Evolutionary conservation across 345 rosid species (phyloP).

Genomic region (Euphorbia tirucalli): DNA sequence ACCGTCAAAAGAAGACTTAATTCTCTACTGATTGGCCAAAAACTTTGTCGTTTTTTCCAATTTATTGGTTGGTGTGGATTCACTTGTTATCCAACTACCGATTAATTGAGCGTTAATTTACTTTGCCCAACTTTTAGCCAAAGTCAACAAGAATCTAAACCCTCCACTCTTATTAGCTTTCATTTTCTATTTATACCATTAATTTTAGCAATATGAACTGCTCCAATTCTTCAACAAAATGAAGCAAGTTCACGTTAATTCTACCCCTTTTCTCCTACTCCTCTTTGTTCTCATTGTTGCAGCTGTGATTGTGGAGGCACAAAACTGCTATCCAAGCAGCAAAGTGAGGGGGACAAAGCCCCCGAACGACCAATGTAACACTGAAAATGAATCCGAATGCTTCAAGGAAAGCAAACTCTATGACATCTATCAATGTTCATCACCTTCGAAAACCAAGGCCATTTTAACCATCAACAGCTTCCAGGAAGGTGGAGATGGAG

Average conservation of each 20-base stretch:
- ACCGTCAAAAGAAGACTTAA: no score
- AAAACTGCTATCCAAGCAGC: conserved; percentile 12
- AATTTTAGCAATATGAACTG: not conserved
- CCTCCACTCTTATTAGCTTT: no score
- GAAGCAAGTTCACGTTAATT: not conserved
- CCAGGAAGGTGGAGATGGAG: conserved; percentile 8
- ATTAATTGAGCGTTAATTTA: no score
- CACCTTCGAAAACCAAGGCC: conserved; percentile 17
- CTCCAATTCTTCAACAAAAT: conserved; percentile 5
- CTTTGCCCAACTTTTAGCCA: no score
- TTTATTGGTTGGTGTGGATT: no score
- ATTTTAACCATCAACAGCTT: conserved; percentile 18
- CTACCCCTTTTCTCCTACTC: not conserved
- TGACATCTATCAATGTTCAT: conserved; percentile 10
- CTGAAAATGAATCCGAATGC: conserved; percentile 12
- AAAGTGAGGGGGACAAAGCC: conserved; percentile 8
- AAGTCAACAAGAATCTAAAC: no score
- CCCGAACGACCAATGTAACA: not conserved
- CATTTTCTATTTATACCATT: not conserved
- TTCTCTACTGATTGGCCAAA: no score
- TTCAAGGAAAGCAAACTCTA: conserved; percentile 12
- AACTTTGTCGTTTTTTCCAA: no score
- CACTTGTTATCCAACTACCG: no score
- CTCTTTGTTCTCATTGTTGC: conserved; percentile 8
- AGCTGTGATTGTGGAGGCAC: conserved; percentile 8